A percentile compares a stretch with the other conserved stretches of the same genome.
phyloP scores from a whole-genome alignment of 2,329 filamentous ascomycete genomes.

The Microdochium nivale region DNA sequence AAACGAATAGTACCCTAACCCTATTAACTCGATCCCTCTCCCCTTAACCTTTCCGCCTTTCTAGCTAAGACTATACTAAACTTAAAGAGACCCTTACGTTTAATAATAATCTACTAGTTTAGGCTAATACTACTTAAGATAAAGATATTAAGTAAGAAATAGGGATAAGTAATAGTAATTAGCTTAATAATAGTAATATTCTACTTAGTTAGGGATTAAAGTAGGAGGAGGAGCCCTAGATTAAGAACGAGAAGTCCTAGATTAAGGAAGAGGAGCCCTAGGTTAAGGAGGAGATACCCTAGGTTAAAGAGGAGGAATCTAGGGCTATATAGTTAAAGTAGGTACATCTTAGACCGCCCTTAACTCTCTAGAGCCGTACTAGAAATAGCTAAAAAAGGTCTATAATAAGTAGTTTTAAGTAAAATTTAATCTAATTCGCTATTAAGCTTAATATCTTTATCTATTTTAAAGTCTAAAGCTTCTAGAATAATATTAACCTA shows the following conservation, averaged over 20 bases:
- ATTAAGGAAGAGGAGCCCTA: neutral
- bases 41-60: neutral
- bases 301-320: too few relatives aligned
- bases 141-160: neutral
- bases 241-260: too few relatives aligned
- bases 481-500: neutral
- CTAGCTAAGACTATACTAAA: neutral
- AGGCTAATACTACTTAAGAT: neutral
- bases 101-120: neutral
- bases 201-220: neutral
- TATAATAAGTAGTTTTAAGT: neutral
- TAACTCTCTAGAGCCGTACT: neutral
- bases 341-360: neutral
- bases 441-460: too few relatives aligned
- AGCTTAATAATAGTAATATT: neutral
- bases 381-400: neutral
- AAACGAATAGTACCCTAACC: neutral
- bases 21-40: neutral
- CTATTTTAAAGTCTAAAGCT: neutral
- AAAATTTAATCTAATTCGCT: too few relatives aligned
- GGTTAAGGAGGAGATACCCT: too few relatives aligned
- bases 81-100: neutral
- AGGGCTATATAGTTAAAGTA: too few relatives aligned
- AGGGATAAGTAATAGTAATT: neutral
- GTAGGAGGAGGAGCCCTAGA: too few relatives aligned